Conservation (phyloP, 129 eudicot species). For the Centella asiatica region DNA sequence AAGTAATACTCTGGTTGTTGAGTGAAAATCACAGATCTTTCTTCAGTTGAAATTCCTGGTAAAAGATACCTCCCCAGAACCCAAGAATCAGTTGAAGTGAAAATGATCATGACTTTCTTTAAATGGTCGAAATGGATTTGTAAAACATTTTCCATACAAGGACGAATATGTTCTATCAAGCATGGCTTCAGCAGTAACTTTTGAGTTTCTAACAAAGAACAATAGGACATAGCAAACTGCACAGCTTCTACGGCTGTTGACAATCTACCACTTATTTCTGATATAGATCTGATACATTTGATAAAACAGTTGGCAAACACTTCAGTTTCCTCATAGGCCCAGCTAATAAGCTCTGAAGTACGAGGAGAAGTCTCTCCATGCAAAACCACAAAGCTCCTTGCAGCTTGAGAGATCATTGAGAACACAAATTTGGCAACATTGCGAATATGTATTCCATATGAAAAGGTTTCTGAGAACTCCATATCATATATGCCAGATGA, state of each 20-base stretch:
- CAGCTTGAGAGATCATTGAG: constrained; percentile 66
- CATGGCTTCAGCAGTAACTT: constrained; percentile 36
- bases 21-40: constrained; percentile 17
- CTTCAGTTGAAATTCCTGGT: constrained; percentile 43
- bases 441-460: constrained; percentile 30
- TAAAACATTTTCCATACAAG: constrained; percentile 41
- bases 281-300: constrained; percentile 29
- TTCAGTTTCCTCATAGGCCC: constrained; percentile 57
- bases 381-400: constrained; percentile 36
- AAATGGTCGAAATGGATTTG: constrained; percentile 45
- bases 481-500: constrained; percentile 30
- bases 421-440: constrained; percentile 39
- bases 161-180: constrained; percentile 40
- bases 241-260: constrained; percentile 40
- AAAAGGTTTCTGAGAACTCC: constrained; percentile 31
- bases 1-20: constrained; percentile 47
- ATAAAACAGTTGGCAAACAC: constrained; percentile 42
- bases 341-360: constrained; percentile 38
- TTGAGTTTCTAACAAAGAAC: constrained; percentile 55
- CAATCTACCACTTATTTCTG: constrained; percentile 43
- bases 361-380: constrained; percentile 45
- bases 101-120: constrained; percentile 45
- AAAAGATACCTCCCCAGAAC: constrained; percentile 48
- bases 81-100: constrained; percentile 61
- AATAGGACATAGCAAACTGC: constrained; percentile 47